Percentiles rank a stretch among this genome's conserved stretches.
Conservation (phyloP, 2,329 filamentous ascomycete species). For the Uncinocarpus reesii region DNA sequence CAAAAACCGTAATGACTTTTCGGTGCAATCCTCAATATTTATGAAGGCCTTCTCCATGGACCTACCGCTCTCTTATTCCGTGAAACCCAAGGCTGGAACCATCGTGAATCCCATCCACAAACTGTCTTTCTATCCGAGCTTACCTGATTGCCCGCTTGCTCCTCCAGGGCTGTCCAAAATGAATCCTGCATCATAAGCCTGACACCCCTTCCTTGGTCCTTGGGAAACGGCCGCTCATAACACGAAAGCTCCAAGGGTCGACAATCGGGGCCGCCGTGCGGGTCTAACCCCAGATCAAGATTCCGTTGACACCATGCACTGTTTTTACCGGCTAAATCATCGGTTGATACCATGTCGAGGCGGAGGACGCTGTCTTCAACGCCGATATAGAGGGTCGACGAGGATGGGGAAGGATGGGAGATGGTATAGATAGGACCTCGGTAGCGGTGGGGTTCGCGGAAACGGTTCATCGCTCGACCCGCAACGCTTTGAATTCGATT, state of each 20-base stretch:
- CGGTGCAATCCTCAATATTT: too few species aligned
- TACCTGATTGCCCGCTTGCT: conserved; percentile 15
- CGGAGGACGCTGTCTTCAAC: conserved; percentile 35
- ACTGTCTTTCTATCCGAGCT: conserved; percentile 17
- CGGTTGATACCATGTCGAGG: conserved; percentile 37
- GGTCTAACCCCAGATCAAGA: conserved; percentile 22
- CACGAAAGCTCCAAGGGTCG: conserved; percentile 32
- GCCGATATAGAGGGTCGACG: conserved; percentile 38
- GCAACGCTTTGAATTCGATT: conserved; percentile 19
- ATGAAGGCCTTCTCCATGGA: conserved; percentile 23
- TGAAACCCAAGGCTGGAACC: conserved; percentile 20
- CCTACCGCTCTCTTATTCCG: conserved; percentile 23
- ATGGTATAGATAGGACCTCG: conserved; percentile 38
- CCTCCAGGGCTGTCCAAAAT: conserved; percentile 20
- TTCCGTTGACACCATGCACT: conserved; percentile 28
- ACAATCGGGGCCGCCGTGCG: conserved; percentile 18
- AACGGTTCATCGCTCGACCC: conserved; percentile 11
- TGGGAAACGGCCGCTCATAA: conserved; percentile 35
- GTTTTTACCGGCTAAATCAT: conserved; percentile 29
- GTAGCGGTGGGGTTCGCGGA: conserved; percentile 25
- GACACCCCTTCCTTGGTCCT: conserved; percentile 25
- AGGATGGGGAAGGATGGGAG: conserved; percentile 36
- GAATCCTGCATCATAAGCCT: conserved; percentile 30
- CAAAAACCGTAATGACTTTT: too few species aligned
- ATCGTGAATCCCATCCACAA: conserved; percentile 32